phyloP scores from a whole-genome alignment of 208 protist species.

The Leishmania tarentolae region DNA sequence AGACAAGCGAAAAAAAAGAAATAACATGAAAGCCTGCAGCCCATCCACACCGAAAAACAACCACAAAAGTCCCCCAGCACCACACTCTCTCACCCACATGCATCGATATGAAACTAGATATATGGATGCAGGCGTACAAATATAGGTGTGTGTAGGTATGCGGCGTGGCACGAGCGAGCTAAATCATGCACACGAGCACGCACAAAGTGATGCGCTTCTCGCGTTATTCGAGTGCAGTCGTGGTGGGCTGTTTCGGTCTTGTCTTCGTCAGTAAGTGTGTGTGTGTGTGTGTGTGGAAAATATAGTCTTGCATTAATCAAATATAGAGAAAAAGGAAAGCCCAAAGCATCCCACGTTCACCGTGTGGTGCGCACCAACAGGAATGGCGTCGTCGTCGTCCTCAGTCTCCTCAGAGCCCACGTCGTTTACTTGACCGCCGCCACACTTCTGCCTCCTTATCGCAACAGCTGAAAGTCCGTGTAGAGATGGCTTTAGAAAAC shows the following conservation, averaged over 20 bases:
- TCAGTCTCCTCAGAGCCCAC: not conserved
- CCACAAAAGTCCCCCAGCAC: too few relatives aligned
- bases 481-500: not conserved
- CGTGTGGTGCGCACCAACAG: slow-evolving; percentile 25
- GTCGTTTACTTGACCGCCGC: not conserved
- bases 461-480: not conserved
- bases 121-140: not conserved
- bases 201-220: not conserved
- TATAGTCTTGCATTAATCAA: slow-evolving; percentile 20
- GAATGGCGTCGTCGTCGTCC: slow-evolving; percentile 16
- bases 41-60: not conserved
- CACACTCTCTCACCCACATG: not conserved
- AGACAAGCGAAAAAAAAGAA: not conserved
- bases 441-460: not conserved
- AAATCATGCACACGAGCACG: not conserved
- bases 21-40: not conserved
- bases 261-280: not conserved
- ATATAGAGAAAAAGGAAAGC: slow-evolving; percentile 56
- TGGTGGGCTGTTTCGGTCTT: not conserved
- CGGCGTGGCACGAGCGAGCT: not conserved
- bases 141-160: not conserved
- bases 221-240: not conserved
- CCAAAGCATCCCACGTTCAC: slow-evolving; percentile 70
- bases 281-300: not conserved
- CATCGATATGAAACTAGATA: not conserved